Conservation (phyloP, 1,284 basidiomycete genomes). For the Puccinia polysora region DNA sequence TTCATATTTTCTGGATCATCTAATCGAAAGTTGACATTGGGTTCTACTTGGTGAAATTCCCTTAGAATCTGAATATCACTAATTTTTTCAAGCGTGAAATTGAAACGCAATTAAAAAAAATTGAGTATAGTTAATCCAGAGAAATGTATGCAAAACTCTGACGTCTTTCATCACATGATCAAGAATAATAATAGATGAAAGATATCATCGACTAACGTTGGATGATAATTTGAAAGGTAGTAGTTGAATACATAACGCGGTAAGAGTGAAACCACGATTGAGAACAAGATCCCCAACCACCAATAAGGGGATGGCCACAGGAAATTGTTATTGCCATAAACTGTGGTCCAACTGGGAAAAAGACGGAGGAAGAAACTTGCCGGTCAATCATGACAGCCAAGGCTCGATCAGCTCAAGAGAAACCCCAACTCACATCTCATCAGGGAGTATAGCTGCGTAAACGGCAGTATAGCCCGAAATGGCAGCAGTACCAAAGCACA, state of each 20-base stretch:
- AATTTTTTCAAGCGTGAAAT: neutral
- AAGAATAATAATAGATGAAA: conserved; percentile 48
- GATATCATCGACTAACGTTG: conserved; percentile 74
- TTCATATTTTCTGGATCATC: conserved; percentile 15
- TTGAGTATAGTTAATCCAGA: neutral
- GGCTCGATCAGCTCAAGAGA: conserved; percentile 14
- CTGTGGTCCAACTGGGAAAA: conserved; percentile 50
- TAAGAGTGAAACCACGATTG: conserved; percentile 66
- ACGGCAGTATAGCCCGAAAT: conserved; percentile 59
- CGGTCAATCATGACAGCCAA: neutral
- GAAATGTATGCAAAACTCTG: neutral
- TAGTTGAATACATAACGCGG: conserved; percentile 76
- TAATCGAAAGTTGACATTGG: neutral
- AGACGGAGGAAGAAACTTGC: neutral
- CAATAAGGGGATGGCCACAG: conserved; percentile 82
- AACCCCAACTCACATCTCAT: conserved; percentile 12
- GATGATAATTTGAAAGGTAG: conserved; percentile 66
- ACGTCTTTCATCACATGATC: neutral
- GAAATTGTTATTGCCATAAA: conserved; percentile 59
- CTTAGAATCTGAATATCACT: conserved; percentile 72
- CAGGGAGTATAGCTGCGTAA: conserved; percentile 60
- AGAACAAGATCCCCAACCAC: conserved; percentile 75
- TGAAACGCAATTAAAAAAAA: neutral
- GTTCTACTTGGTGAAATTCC: conserved; percentile 45
- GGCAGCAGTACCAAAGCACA: conserved; percentile 72